Evolutionary conservation across 352 stramenopile species (phyloP).

Genomic region (Albugo candida): DNA sequence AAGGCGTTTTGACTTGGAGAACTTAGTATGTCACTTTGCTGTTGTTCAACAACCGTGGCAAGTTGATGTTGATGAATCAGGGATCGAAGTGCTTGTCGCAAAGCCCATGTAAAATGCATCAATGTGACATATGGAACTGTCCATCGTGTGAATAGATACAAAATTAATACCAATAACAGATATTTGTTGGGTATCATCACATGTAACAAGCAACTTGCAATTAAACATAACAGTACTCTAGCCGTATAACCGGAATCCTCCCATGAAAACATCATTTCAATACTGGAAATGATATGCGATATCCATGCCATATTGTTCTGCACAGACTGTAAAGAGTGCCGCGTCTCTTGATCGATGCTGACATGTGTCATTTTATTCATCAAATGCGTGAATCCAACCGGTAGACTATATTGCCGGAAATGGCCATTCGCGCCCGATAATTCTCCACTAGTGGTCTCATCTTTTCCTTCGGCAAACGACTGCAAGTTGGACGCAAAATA

Average conservation of each 20-base stretch:
- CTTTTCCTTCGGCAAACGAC: conserved; percentile 29
- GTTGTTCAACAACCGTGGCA: conserved; percentile 32
- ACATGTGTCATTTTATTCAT: conserved; percentile 83
- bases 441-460: conserved; percentile 18
- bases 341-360: conserved; percentile 66
- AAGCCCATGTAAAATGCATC: conserved; percentile 35
- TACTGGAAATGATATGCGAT: conserved; percentile 58
- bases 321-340: conserved; percentile 62
- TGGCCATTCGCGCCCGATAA: conserved; percentile 15
- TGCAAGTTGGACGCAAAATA: conserved; percentile 75
- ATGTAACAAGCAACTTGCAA: conserved; percentile 69
- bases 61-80: conserved; percentile 63
- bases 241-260: conserved; percentile 75
- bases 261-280: conserved; percentile 80
- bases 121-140: conserved; percentile 64
- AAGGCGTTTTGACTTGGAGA: not conserved
- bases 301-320: conserved; percentile 82
- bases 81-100: conserved; percentile 44
- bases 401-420: conserved; percentile 64
- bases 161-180: conserved; percentile 42
- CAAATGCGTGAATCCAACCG: conserved; percentile 64
- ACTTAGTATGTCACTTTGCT: conserved; percentile 10
- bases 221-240: conserved; percentile 59
- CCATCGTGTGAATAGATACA: conserved; percentile 66
- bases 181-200: conserved; percentile 76